These are phyloP conservation scores for Chrysoporthe puriensis DNA, from an alignment of 2,329 filamentous ascomycete genomes.

Conservation along the genomic window DNA sequence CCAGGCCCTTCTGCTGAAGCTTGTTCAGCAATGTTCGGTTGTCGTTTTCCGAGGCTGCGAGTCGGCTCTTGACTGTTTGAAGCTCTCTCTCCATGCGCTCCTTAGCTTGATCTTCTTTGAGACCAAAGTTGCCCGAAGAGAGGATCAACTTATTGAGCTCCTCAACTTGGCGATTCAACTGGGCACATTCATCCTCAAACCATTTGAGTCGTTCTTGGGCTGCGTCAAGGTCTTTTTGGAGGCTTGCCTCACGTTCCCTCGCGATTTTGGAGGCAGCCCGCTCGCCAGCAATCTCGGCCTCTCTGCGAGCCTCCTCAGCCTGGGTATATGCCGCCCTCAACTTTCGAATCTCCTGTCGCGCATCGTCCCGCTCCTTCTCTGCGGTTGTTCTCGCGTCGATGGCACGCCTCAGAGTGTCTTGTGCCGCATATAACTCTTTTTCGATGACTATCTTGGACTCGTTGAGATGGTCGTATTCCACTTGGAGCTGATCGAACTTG, in stretches of 20 bases:
- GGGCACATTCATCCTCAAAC: constrained; percentile 77
- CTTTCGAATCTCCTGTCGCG: constrained; percentile 81
- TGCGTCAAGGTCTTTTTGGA: constrained; percentile 79
- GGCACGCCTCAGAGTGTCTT: constrained; percentile 85
- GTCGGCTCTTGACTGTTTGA: constrained; percentile 84
- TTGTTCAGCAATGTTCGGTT: constrained; percentile 96
- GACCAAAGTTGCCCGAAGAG: constrained; percentile 85
- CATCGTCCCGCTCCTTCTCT: constrained; percentile 87
- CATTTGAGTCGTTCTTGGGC: constrained; percentile 77
- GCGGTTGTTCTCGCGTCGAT: constrained; percentile 79
- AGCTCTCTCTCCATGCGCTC: constrained; percentile 90
- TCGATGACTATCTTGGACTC: constrained; percentile 97
- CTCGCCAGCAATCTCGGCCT: constrained; percentile 81
- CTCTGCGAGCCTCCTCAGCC: constrained; percentile 81
- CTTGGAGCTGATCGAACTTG: constrained; percentile 78
- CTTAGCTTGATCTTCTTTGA: constrained; percentile 91
- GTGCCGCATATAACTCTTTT: constrained; percentile 95
- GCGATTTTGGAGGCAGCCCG: constrained; percentile 77
- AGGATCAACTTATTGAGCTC: constrained; percentile 85
- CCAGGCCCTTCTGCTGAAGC: constrained; percentile 93
- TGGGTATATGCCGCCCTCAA: constrained; percentile 82
- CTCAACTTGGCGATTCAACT: constrained; percentile 79
- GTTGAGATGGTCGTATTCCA: constrained; percentile 84
- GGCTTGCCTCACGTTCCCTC: constrained; percentile 75
- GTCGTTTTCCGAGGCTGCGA: constrained; percentile 93